Base-by-base conservation (phyloP, 768 basidiomycete genomes). In the Tulasnella sp. region DNA sequence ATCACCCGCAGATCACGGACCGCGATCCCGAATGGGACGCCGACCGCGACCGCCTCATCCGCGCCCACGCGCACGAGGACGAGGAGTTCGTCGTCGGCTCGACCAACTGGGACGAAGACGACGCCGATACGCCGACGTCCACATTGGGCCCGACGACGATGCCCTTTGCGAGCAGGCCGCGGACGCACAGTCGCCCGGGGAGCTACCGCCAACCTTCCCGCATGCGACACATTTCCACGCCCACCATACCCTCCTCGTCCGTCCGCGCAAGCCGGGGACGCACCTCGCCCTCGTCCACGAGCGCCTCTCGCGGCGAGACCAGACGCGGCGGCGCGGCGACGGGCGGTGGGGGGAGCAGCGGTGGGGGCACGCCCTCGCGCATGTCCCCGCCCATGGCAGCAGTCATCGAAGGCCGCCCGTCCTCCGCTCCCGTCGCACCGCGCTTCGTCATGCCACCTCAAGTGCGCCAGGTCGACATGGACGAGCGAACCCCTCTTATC, bases 401-500 rank as follows among this genome's bases (percentile, higher is more conserved):
- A 1, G 24, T 40, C 28, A 46, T 77, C 46, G 76, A 77, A 42
- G 74, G 41, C 4, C 74, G 74, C 48, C 76, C 76, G 14, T 50
- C 76, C 20, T 50, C 48, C 48, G 48, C 76, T 50, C 76, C 76
- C 41, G 48, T 77, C 48, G n/a, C 41, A 28, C 76, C 46, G 11
- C 46, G 40, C 1, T 77, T 77, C 48, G n/a, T 40, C 6, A 16
- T 9, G 46, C 48, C 76, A 34, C 44, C 46, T 77, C 54, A 75
- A 50, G 48, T 50, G 48, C 74, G 74, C 44, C 48, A 75, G 40
- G 37, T 77, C 37, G 76, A 46, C 46, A 37, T 37, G 37, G 46
- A 77, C 50, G 76, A 77, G 34, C 76, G 76, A 11, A 77, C 76
- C 14, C 76, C 76, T 31, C 76, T 77, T 41, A 64, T 77, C 44